A percentile compares a stretch with the other conserved stretches of the same genome.
Evolutionary conservation across 2,329 filamentous ascomycete genomes (phyloP).

Genomic region (Fusarium pilosicola): DNA sequence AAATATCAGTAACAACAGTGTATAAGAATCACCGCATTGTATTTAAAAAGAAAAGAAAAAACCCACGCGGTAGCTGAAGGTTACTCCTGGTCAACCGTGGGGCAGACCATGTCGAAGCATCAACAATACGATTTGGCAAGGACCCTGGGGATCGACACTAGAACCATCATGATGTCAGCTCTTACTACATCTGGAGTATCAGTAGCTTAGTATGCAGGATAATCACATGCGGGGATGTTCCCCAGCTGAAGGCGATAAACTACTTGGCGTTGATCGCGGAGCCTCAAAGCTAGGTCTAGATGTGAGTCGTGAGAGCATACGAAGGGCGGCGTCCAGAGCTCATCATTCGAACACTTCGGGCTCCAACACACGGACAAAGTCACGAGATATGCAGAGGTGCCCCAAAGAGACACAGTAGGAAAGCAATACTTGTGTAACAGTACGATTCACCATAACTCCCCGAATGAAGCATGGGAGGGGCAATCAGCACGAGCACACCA

Average conservation of each 20-base stretch:
- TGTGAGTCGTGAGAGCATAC: neutral
- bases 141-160: conserved; percentile 29
- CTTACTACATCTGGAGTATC: conserved; percentile 29
- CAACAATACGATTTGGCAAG: conserved; percentile 6
- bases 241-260: conserved; percentile 13
- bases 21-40: neutral
- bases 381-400: neutral
- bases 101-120: neutral
- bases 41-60: too few relatives aligned
- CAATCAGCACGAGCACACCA: conserved; percentile 9
- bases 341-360: neutral
- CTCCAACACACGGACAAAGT: neutral
- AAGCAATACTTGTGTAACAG: neutral
- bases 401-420: neutral
- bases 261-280: conserved; percentile 22
- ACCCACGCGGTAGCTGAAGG: too few relatives aligned
- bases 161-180: conserved; percentile 28
- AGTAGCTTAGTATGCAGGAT: conserved; percentile 17
- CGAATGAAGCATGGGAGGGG: conserved; percentile 20
- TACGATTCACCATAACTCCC: conserved; percentile 23
- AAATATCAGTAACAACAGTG: too few relatives aligned
- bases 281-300: conserved; percentile 13
- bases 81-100: neutral
- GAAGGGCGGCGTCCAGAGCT: neutral
- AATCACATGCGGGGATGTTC: conserved; percentile 23